phyloP scores from a whole-genome alignment of 805 yeast species.

The Saturnispora sekii region DNA sequence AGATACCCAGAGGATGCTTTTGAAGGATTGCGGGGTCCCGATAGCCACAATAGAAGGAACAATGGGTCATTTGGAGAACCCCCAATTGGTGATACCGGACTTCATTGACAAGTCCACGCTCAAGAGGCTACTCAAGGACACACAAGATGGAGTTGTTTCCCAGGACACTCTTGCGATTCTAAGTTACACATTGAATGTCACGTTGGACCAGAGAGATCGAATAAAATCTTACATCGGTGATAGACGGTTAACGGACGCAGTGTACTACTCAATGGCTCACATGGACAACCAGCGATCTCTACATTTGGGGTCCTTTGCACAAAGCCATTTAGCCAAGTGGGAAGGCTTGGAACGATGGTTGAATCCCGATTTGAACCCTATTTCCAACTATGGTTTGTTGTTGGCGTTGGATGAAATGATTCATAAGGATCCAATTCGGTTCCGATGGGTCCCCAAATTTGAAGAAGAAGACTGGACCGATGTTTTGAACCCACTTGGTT shows the following conservation, averaged over 20 bases:
- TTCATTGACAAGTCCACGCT: constrained; percentile 8
- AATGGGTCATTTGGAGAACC: too few species aligned
- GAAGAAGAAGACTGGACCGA: constrained; percentile 6
- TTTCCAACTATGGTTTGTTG: constrained; percentile 7
- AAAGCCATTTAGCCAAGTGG: background rate
- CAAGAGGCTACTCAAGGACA: background rate
- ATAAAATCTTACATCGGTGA: constrained; percentile 3
- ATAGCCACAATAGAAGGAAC: too few species aligned
- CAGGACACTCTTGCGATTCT: background rate
- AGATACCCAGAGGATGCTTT: too few species aligned
- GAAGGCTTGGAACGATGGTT: constrained; percentile 4
- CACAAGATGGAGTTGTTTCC: background rate
- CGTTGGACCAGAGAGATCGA: constrained; percentile 5
- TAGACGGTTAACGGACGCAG: constrained; percentile 8
- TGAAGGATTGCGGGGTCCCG: too few species aligned
- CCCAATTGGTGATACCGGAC: constrained; percentile 1
- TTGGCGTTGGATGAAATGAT: constrained; percentile 18
- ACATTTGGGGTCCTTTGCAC: constrained; percentile 2
- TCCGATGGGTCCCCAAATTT: constrained; percentile 9
- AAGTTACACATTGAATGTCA: constrained; percentile 9
- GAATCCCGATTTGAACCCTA: constrained; percentile 6
- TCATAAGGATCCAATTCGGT: constrained; percentile 21
- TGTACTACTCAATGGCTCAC: constrained; percentile 8
- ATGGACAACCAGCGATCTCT: constrained; percentile 12
- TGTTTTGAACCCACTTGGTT: constrained; percentile 18